These are phyloP conservation scores for Xerocomellus amylosporus DNA, from an alignment of 768 basidiomycete species.

Conservation along the genomic window DNA sequence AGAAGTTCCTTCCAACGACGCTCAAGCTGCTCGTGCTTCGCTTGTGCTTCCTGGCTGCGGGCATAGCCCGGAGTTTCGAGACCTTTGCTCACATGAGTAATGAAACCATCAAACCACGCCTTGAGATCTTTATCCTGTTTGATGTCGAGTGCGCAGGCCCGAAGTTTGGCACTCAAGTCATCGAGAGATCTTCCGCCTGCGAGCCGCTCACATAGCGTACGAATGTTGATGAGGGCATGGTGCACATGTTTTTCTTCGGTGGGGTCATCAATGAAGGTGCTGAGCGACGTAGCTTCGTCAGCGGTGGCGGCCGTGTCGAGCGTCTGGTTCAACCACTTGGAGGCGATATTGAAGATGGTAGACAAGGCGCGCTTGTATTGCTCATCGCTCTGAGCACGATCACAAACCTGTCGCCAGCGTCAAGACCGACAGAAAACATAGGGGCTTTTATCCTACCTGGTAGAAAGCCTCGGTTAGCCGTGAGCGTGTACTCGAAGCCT, in stretches of 20 bases:
- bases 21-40: conserved; percentile 44
- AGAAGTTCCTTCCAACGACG: conserved; percentile 49
- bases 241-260: conserved; percentile 61
- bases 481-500: conserved; percentile 38
- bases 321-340: conserved; percentile 54
- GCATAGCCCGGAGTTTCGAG: conserved; percentile 53
- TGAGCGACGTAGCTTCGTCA: conserved; percentile 44
- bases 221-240: conserved; percentile 44
- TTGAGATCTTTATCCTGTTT: conserved; percentile 53
- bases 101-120: conserved; percentile 53
- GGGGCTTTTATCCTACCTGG: conserved; percentile 37
- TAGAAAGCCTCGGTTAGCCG: conserved; percentile 52
- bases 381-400: conserved; percentile 60
- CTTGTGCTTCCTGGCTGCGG: conserved; percentile 43
- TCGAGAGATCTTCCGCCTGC: conserved; percentile 49
- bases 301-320: conserved; percentile 49
- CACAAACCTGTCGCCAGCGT: conserved; percentile 47
- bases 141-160: conserved; percentile 45
- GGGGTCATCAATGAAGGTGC: conserved; percentile 58
- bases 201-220: conserved; percentile 50
- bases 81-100: conserved; percentile 43
- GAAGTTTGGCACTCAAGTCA: conserved; percentile 42
- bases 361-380: conserved; percentile 56
- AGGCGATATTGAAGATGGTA: conserved; percentile 53
- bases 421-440: neutral